A percentile compares a stretch with the other conserved stretches of the same genome.
Conservation (phyloP, 2,329 filamentous ascomycete genomes). For the Talaromyces sp. region DNA sequence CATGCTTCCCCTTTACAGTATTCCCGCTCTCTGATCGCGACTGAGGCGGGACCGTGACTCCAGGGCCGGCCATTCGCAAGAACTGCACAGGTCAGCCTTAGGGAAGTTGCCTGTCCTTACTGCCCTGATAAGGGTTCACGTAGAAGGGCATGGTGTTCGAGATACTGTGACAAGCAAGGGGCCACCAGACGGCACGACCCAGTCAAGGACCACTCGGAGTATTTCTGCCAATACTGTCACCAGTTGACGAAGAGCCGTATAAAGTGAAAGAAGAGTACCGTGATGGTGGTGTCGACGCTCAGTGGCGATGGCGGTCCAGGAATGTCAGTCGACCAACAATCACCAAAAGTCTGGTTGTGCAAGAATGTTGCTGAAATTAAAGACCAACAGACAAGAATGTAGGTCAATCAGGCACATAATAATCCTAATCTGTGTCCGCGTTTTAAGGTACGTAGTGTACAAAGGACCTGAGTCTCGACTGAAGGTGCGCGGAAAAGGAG, state of each 20-base stretch:
- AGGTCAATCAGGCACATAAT: constrained; percentile 21
- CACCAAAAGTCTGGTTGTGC: constrained; percentile 20
- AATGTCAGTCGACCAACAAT: constrained; percentile 32
- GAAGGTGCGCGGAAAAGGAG: constrained; percentile 20
- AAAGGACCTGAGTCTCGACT: constrained; percentile 13
- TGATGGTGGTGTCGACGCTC: constrained; percentile 24
- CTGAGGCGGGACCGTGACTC: constrained; percentile 28
- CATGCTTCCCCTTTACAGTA: constrained; percentile 34
- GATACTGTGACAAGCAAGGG: constrained; percentile 35
- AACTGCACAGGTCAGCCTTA: constrained; percentile 29
- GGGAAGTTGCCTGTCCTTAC: constrained; percentile 31
- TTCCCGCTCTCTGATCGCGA: constrained; percentile 29
- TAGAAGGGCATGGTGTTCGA: constrained; percentile 33
- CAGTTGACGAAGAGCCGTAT: constrained; percentile 5
- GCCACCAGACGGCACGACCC: constrained; percentile 32
- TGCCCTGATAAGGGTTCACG: constrained; percentile 38
- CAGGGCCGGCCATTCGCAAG: constrained; percentile 31
- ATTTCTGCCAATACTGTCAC: constrained; percentile 29
- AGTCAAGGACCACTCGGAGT: constrained; percentile 36
- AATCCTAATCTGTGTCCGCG: constrained; percentile 24
- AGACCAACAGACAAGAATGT: constrained; percentile 32
- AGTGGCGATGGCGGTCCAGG: constrained; percentile 32
- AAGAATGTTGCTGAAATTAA: constrained; percentile 34
- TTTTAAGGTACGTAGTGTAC: constrained; percentile 25
- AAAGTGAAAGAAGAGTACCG: constrained; percentile 26